A percentile compares a stretch with the other conserved stretches of the same genome.
These are phyloP conservation scores for Fusarium nelsonii DNA, from an alignment of 2,329 filamentous ascomycete species.

Conservation along the genomic window DNA sequence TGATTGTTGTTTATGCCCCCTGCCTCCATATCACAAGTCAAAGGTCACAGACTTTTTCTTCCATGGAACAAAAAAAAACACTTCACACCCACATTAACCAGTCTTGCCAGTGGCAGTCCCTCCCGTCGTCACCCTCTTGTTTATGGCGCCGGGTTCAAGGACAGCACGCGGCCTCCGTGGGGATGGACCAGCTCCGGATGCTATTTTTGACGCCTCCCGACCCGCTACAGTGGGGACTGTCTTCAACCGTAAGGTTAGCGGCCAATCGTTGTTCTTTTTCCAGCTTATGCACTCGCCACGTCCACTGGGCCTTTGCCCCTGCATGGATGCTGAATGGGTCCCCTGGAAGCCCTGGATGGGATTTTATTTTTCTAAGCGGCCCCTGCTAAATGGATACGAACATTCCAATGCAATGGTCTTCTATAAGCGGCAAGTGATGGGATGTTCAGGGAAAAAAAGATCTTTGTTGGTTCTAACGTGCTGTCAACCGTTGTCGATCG, in stretches of 20 bases:
- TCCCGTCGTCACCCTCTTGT: neutral
- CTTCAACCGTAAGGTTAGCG: constrained; percentile 20
- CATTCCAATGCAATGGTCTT: constrained; percentile 14
- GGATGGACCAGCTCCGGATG: constrained; percentile 33
- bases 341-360: neutral
- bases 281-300: constrained; percentile 27
- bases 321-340: constrained; percentile 25
- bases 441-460: constrained; percentile 6
- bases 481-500: constrained; percentile 26
- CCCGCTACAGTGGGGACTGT: constrained; percentile 32
- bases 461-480: constrained; percentile 12
- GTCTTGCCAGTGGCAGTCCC: neutral
- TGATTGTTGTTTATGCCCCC: constrained; percentile 8
- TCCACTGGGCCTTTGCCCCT: constrained; percentile 29
- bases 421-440: constrained; percentile 38
- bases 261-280: constrained; percentile 28
- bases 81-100: neutral
- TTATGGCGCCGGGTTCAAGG: constrained; percentile 4
- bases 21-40: neutral
- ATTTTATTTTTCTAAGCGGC: constrained; percentile 6
- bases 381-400: constrained; percentile 33
- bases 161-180: constrained; percentile 38
- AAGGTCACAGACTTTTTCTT: neutral
- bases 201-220: constrained; percentile 46
- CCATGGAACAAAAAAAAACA: constrained; percentile 4